A percentile compares a stretch with the other conserved stretches of the same genome.
Evolutionary conservation across 2,329 filamentous ascomycete species (phyloP).

Genomic region (Botrytis pseudocinerea): DNA sequence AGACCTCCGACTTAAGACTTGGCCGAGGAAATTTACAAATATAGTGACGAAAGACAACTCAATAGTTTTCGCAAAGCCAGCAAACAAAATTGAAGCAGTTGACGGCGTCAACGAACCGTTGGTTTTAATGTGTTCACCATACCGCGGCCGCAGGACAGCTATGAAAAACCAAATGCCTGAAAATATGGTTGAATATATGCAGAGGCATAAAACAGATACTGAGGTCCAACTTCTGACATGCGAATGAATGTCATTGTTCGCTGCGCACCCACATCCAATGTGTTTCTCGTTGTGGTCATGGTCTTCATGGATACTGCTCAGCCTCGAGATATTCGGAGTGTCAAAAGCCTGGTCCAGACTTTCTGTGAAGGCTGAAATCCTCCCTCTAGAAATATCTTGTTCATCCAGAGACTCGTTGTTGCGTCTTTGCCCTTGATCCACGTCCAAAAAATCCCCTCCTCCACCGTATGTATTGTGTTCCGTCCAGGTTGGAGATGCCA

Average conservation of each 20-base stretch:
- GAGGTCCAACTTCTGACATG: conserved; percentile 49
- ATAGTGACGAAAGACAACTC: conserved; percentile 78
- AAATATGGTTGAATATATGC: conserved; percentile 62
- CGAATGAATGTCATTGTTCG: conserved; percentile 35
- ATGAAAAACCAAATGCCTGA: conserved; percentile 67
- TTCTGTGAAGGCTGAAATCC: conserved; percentile 25
- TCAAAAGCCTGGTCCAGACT: conserved; percentile 24
- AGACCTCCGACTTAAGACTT: conserved; percentile 70
- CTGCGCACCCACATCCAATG: conserved; percentile 27
- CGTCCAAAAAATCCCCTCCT: neutral
- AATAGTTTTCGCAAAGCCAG: conserved; percentile 72
- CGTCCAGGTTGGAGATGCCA: conserved; percentile 26
- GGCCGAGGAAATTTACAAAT: conserved; percentile 72
- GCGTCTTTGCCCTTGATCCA: conserved; percentile 11
- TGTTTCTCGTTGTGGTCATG: conserved; percentile 23
- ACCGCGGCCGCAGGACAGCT: conserved; percentile 62
- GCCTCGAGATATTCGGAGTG: conserved; percentile 7
- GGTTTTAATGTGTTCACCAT: conserved; percentile 57
- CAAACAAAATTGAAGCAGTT: conserved; percentile 66
- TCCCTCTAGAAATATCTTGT: conserved; percentile 24
- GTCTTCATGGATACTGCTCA: conserved; percentile 1
- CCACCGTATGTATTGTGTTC: conserved; percentile 11
- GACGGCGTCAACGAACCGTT: conserved; percentile 56
- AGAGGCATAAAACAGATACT: conserved; percentile 49
- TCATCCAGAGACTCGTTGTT: conserved; percentile 15